Conservation (phyloP, 139 green algal genomes). For the Micromonas commoda region DNA sequence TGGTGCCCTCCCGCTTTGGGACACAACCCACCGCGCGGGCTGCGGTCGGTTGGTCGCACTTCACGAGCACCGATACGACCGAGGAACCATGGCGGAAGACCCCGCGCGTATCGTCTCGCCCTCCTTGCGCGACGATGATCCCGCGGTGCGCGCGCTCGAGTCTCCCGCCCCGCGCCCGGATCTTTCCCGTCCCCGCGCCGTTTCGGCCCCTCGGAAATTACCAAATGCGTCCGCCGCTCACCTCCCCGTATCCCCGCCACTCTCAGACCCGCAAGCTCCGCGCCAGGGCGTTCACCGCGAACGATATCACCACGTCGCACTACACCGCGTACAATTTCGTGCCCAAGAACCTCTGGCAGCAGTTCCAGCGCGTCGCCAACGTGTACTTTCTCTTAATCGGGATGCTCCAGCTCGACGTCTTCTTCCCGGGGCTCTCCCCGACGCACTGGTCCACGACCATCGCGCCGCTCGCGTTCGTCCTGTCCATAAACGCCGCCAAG, state of each 20-base stretch:
- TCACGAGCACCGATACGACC: too few relatives aligned
- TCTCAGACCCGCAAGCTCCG: background rate
- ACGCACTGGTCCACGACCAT: constrained; percentile 68
- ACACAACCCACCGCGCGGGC: too few relatives aligned
- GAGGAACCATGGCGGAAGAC: too few relatives aligned
- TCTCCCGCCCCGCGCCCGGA: too few relatives aligned
- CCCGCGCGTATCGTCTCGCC: too few relatives aligned
- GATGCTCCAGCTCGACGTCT: constrained; percentile 39
- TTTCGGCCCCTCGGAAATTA: too few relatives aligned
- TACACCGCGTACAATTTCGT: constrained; percentile 74
- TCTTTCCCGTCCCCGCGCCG: too few relatives aligned
- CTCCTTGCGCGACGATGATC: too few relatives aligned
- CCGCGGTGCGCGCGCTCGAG: too few relatives aligned
- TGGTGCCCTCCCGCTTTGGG: too few relatives aligned
- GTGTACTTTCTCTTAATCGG: constrained; percentile 65
- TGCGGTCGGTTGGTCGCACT: too few relatives aligned
- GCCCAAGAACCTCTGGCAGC: constrained; percentile 65
- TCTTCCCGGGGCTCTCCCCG: constrained; percentile 63
- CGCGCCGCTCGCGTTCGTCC: constrained; percentile 65
- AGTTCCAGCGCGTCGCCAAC: constrained; percentile 72
- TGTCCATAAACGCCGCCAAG: constrained; percentile 77
- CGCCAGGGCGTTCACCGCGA: constrained; percentile 36
- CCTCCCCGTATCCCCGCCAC: background rate
- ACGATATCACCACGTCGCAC: constrained; percentile 63
- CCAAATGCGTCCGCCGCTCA: too few relatives aligned